These are phyloP conservation scores for Solanum sitiens DNA, from an alignment of 257 asterid species.

Conservation along the genomic window DNA sequence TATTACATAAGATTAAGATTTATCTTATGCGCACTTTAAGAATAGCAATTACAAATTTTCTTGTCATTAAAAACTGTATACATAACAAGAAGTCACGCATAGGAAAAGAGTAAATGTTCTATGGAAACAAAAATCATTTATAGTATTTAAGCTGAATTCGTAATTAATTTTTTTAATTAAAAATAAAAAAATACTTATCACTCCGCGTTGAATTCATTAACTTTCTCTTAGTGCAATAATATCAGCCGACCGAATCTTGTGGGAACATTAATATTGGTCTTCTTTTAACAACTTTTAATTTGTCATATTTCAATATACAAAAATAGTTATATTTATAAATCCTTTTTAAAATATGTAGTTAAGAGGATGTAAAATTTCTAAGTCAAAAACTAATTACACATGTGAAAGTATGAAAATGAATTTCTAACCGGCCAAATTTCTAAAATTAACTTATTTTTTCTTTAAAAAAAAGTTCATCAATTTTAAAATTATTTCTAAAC, in stretches of 20 bases:
- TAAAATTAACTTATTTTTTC: too few species aligned
- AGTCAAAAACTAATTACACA: not conserved
- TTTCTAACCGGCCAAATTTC: not conserved
- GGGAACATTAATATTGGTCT: not conserved
- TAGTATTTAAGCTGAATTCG: not conserved
- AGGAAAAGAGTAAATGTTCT: not conserved
- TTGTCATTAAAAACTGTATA: not conserved
- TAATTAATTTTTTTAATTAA: not conserved
- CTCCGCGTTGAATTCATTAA: not conserved
- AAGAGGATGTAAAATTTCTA: not conserved
- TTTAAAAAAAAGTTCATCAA: not conserved
- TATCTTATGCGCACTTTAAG: not conserved
- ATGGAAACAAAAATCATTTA: not conserved
- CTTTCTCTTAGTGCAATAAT: not conserved
- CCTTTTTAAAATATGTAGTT: too few species aligned
- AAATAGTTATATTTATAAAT: not conserved
- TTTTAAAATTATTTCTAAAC: not conserved
- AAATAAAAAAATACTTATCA: not conserved
- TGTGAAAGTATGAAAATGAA: not conserved
- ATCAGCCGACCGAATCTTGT: not conserved
- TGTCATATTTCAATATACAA: not conserved
- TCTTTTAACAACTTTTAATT: not conserved
- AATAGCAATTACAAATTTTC: fast-evolving
- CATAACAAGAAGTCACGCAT: not conserved
- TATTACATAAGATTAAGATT: not conserved